phyloP scores from a whole-genome alignment of 2,329 filamentous ascomycete species.

The Cordyceps cicadae region DNA sequence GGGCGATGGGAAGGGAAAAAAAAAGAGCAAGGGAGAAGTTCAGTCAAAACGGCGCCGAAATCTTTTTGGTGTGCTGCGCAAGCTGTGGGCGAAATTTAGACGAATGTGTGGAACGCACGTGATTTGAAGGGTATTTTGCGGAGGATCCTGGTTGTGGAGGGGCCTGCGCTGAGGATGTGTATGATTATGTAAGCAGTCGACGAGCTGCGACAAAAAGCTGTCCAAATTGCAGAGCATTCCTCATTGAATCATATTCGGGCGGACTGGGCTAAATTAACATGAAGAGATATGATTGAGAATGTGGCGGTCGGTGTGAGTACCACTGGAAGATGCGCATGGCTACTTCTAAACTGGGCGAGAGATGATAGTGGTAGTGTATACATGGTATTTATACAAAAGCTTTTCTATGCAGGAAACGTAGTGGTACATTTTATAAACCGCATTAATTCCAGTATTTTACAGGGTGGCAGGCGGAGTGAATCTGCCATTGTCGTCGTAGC shows the following conservation, averaged over 20 bases:
- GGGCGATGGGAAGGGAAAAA: constrained; percentile 19
- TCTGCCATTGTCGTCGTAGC: constrained; percentile 38
- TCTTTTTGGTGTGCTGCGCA: constrained; percentile 7
- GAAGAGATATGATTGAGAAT: not conserved
- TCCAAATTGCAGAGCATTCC: not conserved
- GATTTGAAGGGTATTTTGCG: constrained; percentile 17
- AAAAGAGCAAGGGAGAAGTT: not conserved
- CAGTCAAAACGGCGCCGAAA: not conserved
- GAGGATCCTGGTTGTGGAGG: not conserved
- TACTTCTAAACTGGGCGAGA: not conserved
- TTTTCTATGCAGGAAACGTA: not conserved
- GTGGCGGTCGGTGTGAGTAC: not conserved
- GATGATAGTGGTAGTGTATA: not conserved
- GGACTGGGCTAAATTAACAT: too few species aligned
- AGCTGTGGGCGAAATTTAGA: constrained; percentile 26
- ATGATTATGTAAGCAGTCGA: constrained; percentile 6
- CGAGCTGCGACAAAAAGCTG: not conserved
- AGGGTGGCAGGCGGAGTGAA: constrained; percentile 30
- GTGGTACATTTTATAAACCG: not conserved
- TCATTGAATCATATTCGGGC: too few species aligned
- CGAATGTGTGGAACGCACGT: constrained; percentile 24
- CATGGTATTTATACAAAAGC: constrained; percentile 1
- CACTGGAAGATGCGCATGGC: too few species aligned
- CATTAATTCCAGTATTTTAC: constrained; percentile 12
- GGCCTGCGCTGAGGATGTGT: not conserved